Base-by-base conservation (phyloP, 768 basidiomycete genomes). In the Macrocybe gigantea region DNA sequence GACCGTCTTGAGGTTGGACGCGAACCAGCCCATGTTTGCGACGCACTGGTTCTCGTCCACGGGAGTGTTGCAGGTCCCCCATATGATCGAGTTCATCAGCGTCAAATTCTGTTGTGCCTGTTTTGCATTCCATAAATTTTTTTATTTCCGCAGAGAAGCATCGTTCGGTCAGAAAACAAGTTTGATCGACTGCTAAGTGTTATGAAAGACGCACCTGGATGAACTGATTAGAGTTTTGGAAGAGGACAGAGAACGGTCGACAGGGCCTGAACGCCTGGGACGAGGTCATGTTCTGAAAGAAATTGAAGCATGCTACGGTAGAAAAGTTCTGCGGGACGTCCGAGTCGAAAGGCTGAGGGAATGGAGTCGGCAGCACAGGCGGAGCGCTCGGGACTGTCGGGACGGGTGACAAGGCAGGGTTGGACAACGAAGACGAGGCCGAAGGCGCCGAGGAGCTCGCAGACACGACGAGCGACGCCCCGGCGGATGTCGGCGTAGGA, bases 1-100 rank as follows among this genome's bases (percentile, higher is more conserved):
- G 1, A 71, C 64, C 1, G 60, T 56, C 53, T 73, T 62, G 11
- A 90, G 61, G 32, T 64, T 54, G 0, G 63, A 58, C 1, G 78
- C 75, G 60, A 84, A 87, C 72, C 76, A 79, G 5, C 57, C 71
- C 82, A 93, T 88, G 53, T 85, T 86, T 30, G 65, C 53, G n/a
- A 64, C 54, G 55, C 90, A 93, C 50, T 82, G 73, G 15, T 64
- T 69, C 10, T 66, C 60, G 2, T 61, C 57, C 1, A 64, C 57
- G 11, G 60, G 64, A 5, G 87, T 86, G 55, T 89, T 83, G 63
- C 91, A 93, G 0, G 85, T 88, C 2, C 86, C 87, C 83, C 87
- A 88, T 6, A 92, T 58, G 43, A 89, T 69, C 7, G 69, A 63
- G 56, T 91, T 92, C 57, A 89, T 70, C 33, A 74, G 60, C 1